Base-by-base conservation (phyloP, 495 filamentous ascomycete genomes). In the Podospora comata region DNA sequence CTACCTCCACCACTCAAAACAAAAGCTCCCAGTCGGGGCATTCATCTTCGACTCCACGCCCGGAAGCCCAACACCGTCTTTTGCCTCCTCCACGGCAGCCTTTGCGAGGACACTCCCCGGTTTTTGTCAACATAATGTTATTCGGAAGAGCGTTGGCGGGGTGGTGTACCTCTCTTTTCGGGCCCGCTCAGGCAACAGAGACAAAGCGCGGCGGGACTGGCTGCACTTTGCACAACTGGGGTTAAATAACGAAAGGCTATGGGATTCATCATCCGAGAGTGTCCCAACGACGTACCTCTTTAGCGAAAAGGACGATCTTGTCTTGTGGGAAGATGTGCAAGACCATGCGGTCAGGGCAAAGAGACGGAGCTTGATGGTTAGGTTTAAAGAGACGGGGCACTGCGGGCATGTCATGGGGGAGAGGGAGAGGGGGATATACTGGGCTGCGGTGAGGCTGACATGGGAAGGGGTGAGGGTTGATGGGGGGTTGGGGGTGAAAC, bases 11-110 rank as follows among this genome's bases (percentile, higher is more conserved):
- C 30, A 28, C 4, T 58, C 65, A 7, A 65, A 27, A 9, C 71
- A 62, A 9, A 6, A 18, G 5, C 57, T 79, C 4, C 79, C 78
- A 19, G 61, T 78, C 7, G 64, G 39, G 0, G 76, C 76, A 16
- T 69, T 78, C 27, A 61, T 81, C 3, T 65, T 82, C n/a, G 80
- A 83, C 69, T 67, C 55, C 60, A 69, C 72, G 3, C 80, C 80
- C 0, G 80, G 80, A 0, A 60, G 28, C 44, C 26, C 23, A 4
- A 44, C 15, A 11, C 56, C 27, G 27, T 67, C 32, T 7, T 57
- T 19, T 7, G 54, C 19, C 54, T 32, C 18, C 16, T 39, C 53
- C 5, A 62, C 39, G 2, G 32, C 27, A 32, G 19, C 56, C 26
- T 19, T 5, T 1, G 65, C 0, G 44, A 57, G 59, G 44, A 44